A percentile compares a stretch with the other conserved stretches of the same genome.
phyloP scores from a whole-genome alignment of 2,329 filamentous ascomycete species.

The Talaromyces funiculosus region DNA sequence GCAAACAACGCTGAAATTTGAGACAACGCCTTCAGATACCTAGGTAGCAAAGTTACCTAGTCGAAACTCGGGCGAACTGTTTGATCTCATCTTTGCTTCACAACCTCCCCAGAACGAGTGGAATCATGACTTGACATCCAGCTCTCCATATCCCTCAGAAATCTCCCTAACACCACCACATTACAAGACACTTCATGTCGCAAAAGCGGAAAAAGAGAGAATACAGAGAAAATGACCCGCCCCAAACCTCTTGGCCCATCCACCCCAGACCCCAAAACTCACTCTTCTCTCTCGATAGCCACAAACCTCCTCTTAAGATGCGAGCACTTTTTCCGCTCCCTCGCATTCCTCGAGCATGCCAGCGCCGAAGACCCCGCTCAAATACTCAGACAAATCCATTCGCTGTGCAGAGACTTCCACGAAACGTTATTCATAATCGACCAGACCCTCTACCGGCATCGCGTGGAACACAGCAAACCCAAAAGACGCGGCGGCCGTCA shows the following conservation, averaged over 20 bases:
- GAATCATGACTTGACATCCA: neutral
- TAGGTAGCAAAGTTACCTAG: too few species aligned
- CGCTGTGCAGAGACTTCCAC: neutral
- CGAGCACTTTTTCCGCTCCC: neutral
- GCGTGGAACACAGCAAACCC: neutral
- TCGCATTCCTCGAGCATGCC: neutral
- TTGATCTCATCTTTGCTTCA: neutral
- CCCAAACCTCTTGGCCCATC: neutral
- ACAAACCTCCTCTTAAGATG: conserved; percentile 7
- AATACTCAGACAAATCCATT: neutral
- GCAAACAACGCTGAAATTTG: too few species aligned
- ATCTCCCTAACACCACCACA: neutral
- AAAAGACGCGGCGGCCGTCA: neutral
- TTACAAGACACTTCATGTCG: neutral
- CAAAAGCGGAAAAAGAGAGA: too few species aligned
- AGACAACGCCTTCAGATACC: too few species aligned
- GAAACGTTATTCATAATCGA: conserved; percentile 8
- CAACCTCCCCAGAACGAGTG: too few species aligned
- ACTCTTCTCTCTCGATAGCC: neutral
- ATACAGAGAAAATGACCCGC: neutral
- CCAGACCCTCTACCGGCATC: neutral
- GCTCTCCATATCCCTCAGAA: neutral
- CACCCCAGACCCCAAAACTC: neutral
- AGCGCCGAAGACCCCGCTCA: neutral
- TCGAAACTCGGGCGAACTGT: too few species aligned